A percentile compares a stretch with the other conserved stretches of the same genome.
These are phyloP conservation scores for Spatholobus suberectus DNA, from an alignment of 306 rosid genomes.

Conservation along the genomic window DNA sequence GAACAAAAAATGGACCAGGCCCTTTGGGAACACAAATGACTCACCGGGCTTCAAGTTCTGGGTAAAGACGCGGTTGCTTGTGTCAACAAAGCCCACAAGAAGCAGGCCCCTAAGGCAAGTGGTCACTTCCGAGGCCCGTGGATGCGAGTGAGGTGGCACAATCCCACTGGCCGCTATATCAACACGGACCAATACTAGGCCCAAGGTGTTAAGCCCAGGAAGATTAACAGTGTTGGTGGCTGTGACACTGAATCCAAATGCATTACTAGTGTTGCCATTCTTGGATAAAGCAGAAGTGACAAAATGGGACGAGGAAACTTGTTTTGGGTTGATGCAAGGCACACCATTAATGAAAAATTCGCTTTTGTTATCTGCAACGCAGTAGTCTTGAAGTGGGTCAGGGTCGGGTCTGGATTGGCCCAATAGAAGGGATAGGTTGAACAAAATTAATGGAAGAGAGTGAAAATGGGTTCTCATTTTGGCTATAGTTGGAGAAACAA, in stretches of 20 bases:
- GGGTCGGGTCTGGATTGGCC: slow-evolving; percentile 59
- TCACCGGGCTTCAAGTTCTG: slow-evolving; percentile 58
- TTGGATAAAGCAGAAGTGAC: slow-evolving; percentile 62
- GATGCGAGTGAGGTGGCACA: slow-evolving; percentile 66
- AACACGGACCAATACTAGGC: slow-evolving; percentile 59
- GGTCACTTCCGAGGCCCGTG: slow-evolving; percentile 75
- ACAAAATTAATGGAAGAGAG: slow-evolving; percentile 36
- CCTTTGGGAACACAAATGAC: slow-evolving; percentile 74
- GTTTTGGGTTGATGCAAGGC: slow-evolving; percentile 72
- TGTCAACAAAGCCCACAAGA: slow-evolving; percentile 69
- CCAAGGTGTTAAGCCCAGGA: slow-evolving; percentile 85
- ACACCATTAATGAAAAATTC: slow-evolving; percentile 53
- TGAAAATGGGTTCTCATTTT: slow-evolving; percentile 50
- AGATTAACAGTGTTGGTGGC: slow-evolving; percentile 50
- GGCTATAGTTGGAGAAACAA: background rate
- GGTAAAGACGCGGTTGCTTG: slow-evolving; percentile 36
- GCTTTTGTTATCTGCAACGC: slow-evolving; percentile 60
- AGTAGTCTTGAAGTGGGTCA: slow-evolving; percentile 73
- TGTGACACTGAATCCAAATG: slow-evolving; percentile 57
- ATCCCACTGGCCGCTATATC: slow-evolving; percentile 49
- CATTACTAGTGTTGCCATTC: slow-evolving; percentile 48
- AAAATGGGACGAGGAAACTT: slow-evolving; percentile 55
- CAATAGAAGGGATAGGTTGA: slow-evolving; percentile 37
- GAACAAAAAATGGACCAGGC: slow-evolving; percentile 65
- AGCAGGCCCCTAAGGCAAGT: slow-evolving; percentile 59